Base-by-base conservation (phyloP, 75 land plant genomes). In the Sequoia sempervirens region DNA sequence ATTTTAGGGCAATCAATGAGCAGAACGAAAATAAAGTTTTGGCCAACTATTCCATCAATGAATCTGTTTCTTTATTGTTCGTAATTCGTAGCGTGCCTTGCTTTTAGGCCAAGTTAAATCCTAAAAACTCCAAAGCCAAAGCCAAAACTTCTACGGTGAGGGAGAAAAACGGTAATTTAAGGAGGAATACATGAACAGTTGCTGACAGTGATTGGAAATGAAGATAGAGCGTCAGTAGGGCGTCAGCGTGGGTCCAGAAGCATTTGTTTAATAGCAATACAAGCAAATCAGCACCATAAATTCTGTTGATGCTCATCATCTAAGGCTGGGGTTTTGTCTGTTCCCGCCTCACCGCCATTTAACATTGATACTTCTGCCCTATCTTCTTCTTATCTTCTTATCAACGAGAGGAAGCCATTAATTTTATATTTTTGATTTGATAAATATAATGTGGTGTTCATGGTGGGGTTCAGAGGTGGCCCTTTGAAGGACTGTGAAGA, bases 221-320 rank as follows among this genome's bases (percentile, higher is more conserved):
- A 8, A 30, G 73, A 28, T 12, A 32, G 0, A 23, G n/a, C 30
- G 30, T n/a, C 26, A 26, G 30, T n/a, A 68, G 12, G 15, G 36
- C 73, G 73, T 70, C 73, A 70, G 36, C 36, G 36, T 32, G 73
- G 73, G 73, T 70, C 73, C 73, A 70, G 13, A 70, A 13, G 1
- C n/a, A 70, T 20, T 32, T 61, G 66, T 32, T 70, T 32, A 70
- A 30, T 70, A 32, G 36, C 32, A 32, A 28, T 70, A 70, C 36
- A 70, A 70, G n/a, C 32, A 70, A 70, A 30, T 70, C 36, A 70
- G 13, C 32, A 70, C 32, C 73, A 32, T 70, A 30, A 70, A 11
- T 70, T 70, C 4, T 70, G 73, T 12, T n/a, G 72, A 68, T 68
- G 72, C 72, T 68, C 28, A 68, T 68, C 72, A 68, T 68, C n/a